A percentile compares a stretch with the other conserved stretches of the same genome.
Evolutionary conservation across 2,329 filamentous ascomycete species (phyloP).

Genomic region (Colletotrichum gigasporum): DNA sequence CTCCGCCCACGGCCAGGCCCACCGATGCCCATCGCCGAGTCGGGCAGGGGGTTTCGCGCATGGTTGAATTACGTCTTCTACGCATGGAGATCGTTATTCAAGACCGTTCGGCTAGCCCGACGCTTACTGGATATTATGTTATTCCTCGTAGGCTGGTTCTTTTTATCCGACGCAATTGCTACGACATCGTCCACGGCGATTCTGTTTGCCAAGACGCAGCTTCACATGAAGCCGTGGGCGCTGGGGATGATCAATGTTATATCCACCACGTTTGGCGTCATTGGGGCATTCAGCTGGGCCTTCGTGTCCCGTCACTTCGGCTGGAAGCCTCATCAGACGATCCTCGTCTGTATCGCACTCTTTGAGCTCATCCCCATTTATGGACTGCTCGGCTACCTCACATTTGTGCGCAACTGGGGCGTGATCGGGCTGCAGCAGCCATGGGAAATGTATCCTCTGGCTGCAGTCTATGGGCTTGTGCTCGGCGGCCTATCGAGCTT

Average conservation of each 20-base stretch:
- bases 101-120: slow-evolving; percentile 79
- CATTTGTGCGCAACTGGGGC: slow-evolving; percentile 78
- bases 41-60: slow-evolving; percentile 50
- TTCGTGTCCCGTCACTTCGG: slow-evolving; percentile 76
- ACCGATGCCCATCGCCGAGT: slow-evolving; percentile 64
- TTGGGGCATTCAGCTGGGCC: slow-evolving; percentile 91
- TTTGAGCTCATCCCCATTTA: slow-evolving; percentile 96
- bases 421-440: slow-evolving; percentile 88
- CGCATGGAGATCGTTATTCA: slow-evolving; percentile 87
- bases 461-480: slow-evolving; percentile 90
- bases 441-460: slow-evolving; percentile 97
- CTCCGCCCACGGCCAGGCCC: slow-evolving; percentile 89
- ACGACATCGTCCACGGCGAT: slow-evolving; percentile 95
- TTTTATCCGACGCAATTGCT: slow-evolving; percentile 92
- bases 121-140: slow-evolving; percentile 77
- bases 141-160: slow-evolving; percentile 91
- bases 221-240: slow-evolving; percentile 89
- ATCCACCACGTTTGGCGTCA: slow-evolving; percentile 82
- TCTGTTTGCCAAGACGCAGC: slow-evolving; percentile 91
- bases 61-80: slow-evolving; percentile 80
- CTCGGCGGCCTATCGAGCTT: slow-evolving; percentile 93
- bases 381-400: slow-evolving; percentile 87
- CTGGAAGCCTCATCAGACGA: slow-evolving; percentile 84
- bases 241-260: slow-evolving; percentile 95
- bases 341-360: slow-evolving; percentile 87